These are phyloP conservation scores for Phyllachora maydis DNA, from an alignment of 2,329 filamentous ascomycete genomes.

Conservation along the genomic window DNA sequence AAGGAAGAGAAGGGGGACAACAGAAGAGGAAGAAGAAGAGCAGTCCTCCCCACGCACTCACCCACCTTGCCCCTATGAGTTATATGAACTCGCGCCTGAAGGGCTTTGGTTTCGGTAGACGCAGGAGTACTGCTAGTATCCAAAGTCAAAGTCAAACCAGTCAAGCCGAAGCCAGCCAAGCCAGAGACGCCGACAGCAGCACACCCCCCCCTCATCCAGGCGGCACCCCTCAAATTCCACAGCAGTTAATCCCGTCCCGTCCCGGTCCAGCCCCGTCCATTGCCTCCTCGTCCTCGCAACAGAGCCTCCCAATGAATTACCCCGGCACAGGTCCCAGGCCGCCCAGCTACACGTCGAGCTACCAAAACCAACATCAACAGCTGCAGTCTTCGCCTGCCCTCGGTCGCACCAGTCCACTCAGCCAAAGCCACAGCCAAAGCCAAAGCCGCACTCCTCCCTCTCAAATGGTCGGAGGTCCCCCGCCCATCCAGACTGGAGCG, in stretches of 20 bases:
- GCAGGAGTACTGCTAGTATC: constrained; percentile 46
- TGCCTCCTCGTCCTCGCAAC: constrained; percentile 22
- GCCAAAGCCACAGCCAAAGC: too few relatives aligned
- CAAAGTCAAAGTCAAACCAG: too few relatives aligned
- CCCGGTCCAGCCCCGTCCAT: constrained; percentile 21
- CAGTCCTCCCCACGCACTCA: too few relatives aligned
- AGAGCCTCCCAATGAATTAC: constrained; percentile 41
- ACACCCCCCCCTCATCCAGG: constrained; percentile 14
- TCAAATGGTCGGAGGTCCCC: constrained; percentile 42
- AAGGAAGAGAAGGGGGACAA: too few relatives aligned
- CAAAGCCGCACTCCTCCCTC: constrained; percentile 32
- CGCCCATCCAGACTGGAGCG: constrained; percentile 45
- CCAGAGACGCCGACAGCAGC: constrained; percentile 17
- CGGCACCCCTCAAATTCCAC: constrained; percentile 25
- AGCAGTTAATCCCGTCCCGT: constrained; percentile 19
- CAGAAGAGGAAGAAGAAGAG: too few relatives aligned
- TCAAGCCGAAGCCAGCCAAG: too few relatives aligned
- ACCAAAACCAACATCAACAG: constrained; percentile 18
- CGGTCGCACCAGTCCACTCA: too few relatives aligned
- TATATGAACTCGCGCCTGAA: constrained; percentile 65
- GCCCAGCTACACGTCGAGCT: constrained; percentile 41
- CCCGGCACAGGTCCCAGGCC: constrained; percentile 36
- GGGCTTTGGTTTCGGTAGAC: constrained; percentile 64
- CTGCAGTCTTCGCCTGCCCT: too few relatives aligned
- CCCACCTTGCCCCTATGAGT: constrained; percentile 57